A percentile compares a stretch with the other conserved stretches of the same genome.
Conservation (phyloP, 2,329 filamentous ascomycete genomes). For the Daldinia sp. region DNA sequence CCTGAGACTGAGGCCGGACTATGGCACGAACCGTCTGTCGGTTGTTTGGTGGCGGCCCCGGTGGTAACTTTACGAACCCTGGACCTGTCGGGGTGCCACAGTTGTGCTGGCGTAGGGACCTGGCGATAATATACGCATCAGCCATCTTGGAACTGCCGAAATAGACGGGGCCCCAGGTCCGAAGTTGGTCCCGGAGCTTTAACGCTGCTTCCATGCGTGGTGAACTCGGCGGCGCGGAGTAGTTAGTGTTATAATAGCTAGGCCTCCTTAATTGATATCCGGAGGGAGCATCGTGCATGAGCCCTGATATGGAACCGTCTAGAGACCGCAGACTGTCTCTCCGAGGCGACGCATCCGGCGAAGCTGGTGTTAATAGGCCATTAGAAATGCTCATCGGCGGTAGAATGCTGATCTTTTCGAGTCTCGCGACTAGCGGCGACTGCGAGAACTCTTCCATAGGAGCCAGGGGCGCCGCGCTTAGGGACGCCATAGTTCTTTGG, state of each 20-base stretch:
- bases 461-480: constrained; percentile 37
- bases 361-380: constrained; percentile 16
- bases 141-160: constrained; percentile 53
- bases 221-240: background rate
- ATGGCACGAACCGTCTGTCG: constrained; percentile 54
- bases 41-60: background rate
- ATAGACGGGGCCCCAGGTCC: constrained; percentile 53
- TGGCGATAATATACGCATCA: constrained; percentile 56
- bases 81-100: background rate
- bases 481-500: constrained; percentile 36
- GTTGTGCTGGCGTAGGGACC: constrained; percentile 50
- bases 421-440: constrained; percentile 38
- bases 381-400: constrained; percentile 31
- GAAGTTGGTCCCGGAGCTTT: constrained; percentile 48
- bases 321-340: background rate
- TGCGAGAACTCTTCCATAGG: constrained; percentile 46
- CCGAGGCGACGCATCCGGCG: constrained; percentile 11
- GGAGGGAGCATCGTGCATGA: background rate
- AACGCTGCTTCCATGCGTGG: constrained; percentile 34
- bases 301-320: background rate
- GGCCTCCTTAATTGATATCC: constrained; percentile 1
- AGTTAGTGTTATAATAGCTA: constrained; percentile 5
- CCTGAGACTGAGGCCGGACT: constrained; percentile 52
- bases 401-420: constrained; percentile 42
- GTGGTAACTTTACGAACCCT: background rate